Conservation (phyloP, 495 filamentous ascomycete genomes). For the Talaromyces proteolyticus region DNA sequence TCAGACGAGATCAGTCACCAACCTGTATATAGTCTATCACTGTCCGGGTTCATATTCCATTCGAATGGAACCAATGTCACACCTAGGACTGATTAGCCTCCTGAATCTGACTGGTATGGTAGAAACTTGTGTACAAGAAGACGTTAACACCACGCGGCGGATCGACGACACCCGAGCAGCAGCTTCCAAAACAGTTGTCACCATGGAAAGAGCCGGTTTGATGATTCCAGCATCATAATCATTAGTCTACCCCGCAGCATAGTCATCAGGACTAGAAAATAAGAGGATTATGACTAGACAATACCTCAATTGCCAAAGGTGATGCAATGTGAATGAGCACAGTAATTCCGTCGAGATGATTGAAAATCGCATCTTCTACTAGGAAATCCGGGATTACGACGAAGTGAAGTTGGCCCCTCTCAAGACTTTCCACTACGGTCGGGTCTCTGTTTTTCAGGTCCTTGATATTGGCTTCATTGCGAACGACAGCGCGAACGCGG, state of each 20-base stretch:
- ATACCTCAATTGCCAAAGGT: constrained; percentile 14
- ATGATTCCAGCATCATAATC: constrained; percentile 19
- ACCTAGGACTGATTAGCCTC: constrained; percentile 1
- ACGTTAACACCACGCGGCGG: constrained; percentile 41
- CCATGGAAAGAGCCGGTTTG: constrained; percentile 30
- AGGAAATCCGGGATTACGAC: constrained; percentile 21
- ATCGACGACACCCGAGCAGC: constrained; percentile 25
- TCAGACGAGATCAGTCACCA: not conserved
- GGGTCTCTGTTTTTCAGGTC: constrained; percentile 10
- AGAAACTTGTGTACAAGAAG: constrained; percentile 19
- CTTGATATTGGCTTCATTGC: constrained; percentile 9
- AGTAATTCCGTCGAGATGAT: constrained; percentile 15
- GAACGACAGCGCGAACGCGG: constrained; percentile 19
- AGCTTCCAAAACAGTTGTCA: constrained; percentile 34
- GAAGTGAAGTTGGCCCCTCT: constrained; percentile 5
- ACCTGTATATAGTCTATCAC: constrained; percentile 13
- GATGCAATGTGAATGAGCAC: constrained; percentile 28
- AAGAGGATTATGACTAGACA: not conserved
- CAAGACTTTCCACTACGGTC: constrained; percentile 2
- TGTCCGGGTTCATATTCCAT: constrained; percentile 18
- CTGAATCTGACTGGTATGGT: not conserved
- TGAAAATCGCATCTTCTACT: constrained; percentile 15
- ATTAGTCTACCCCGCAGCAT: constrained; percentile 6
- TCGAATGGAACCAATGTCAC: constrained; percentile 17
- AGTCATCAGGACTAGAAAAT: not conserved